Evolutionary conservation across 345 rosid species (phyloP).

Genomic region (Populus nigra): DNA sequence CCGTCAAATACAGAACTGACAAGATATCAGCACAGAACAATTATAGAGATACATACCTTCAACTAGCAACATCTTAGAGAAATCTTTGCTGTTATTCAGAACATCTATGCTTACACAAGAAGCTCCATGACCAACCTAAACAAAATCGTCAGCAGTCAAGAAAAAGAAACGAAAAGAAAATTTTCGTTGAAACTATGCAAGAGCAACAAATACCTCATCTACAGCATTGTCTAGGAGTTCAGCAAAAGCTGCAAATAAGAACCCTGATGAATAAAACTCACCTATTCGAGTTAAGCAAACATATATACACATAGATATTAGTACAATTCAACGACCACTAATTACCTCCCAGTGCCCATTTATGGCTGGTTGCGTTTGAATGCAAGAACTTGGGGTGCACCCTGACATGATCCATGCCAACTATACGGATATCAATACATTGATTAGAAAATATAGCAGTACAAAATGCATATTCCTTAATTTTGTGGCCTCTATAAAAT

Average conservation of each 20-base stretch:
- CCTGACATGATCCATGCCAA: conserved; percentile 81
- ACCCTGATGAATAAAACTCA: not conserved
- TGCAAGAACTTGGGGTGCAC: conserved; percentile 92
- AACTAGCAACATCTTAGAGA: conserved; percentile 36
- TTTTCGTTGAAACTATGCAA: not conserved
- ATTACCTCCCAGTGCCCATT: conserved; percentile 96
- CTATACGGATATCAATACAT: conserved; percentile 27
- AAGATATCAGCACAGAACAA: not conserved
- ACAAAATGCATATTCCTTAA: not conserved
- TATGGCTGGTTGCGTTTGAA: conserved; percentile 96
- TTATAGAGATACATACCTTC: conserved; percentile 38
- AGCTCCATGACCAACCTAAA: conserved; percentile 51
- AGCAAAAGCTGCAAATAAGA: conserved; percentile 60
- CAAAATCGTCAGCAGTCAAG: not conserved
- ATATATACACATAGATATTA: not conserved
- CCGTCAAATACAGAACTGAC: not conserved
- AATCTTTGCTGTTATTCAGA: conserved; percentile 40
- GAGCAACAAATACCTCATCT: conserved; percentile 59
- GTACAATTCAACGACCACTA: not conserved
- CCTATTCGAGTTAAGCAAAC: too few species aligned
- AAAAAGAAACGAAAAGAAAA: not conserved
- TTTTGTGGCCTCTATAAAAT: too few species aligned
- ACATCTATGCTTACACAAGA: conserved; percentile 52
- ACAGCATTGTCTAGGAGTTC: conserved; percentile 84
- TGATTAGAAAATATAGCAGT: not conserved